These are phyloP conservation scores for Chaetomiaceae sp. DNA, from an alignment of 2,329 filamentous ascomycete species.

Conservation along the genomic window DNA sequence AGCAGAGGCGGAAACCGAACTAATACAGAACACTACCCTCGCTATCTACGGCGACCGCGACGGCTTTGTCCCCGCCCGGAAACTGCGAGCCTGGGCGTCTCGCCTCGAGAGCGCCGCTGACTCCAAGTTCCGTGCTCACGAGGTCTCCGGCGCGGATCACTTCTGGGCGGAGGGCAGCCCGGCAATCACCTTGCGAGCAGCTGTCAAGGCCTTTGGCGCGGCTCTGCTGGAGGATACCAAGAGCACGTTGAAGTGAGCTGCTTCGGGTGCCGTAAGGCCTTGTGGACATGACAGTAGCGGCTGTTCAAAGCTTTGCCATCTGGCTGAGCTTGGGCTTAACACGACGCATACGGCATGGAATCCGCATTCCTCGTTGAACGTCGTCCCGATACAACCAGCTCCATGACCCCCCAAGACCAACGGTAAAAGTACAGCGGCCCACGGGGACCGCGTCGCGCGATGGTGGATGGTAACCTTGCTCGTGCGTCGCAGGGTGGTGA, in stretches of 20 bases:
- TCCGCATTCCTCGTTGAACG: too few relatives aligned
- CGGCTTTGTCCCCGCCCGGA: slow-evolving; percentile 21
- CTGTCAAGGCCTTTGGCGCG: slow-evolving; percentile 27
- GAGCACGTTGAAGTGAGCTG: neutral
- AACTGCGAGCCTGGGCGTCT: slow-evolving; percentile 27
- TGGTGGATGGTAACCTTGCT: too few relatives aligned
- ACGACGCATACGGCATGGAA: too few relatives aligned
- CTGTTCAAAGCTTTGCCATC: too few relatives aligned
- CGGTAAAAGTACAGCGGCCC: too few relatives aligned
- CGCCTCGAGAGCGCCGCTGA: slow-evolving; percentile 38
- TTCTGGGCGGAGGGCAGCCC: slow-evolving; percentile 48
- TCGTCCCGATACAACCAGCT: too few relatives aligned
- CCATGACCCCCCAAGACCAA: too few relatives aligned
- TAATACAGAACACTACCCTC: slow-evolving; percentile 55
- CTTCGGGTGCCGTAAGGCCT: too few relatives aligned
- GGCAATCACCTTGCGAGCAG: slow-evolving; percentile 28
- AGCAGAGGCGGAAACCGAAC: slow-evolving; percentile 44
- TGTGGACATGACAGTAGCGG: too few relatives aligned
- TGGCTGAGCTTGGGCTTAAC: too few relatives aligned
- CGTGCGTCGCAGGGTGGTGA: too few relatives aligned
- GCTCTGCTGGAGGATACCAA: slow-evolving; percentile 18
- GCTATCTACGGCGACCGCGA: slow-evolving; percentile 33
- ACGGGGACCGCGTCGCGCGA: too few relatives aligned
- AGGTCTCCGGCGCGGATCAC: slow-evolving; percentile 45
- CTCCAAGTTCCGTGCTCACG: slow-evolving; percentile 37